A percentile compares a stretch with the other conserved stretches of the same genome.
These are phyloP conservation scores for Penicillium sumatraense DNA, from an alignment of 2,329 filamentous ascomycete genomes.

Conservation along the genomic window DNA sequence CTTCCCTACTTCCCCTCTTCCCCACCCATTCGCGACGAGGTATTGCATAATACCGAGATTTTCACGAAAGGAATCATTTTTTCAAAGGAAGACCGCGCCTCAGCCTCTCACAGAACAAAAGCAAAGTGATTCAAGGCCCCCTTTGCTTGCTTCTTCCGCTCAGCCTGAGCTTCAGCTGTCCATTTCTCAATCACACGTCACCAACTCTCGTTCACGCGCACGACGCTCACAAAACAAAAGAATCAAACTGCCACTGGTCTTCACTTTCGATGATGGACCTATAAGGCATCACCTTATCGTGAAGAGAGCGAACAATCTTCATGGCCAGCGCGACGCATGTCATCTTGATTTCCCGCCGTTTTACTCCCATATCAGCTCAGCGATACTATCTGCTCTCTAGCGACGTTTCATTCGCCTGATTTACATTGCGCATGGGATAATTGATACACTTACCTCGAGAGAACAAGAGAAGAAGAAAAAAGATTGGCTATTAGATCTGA, in stretches of 20 bases:
- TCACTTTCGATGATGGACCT: constrained; percentile 22
- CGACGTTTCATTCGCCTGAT: not conserved
- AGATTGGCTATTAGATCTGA: not conserved
- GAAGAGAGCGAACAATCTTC: constrained; percentile 19
- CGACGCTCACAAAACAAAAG: not conserved
- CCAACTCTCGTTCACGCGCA: no score
- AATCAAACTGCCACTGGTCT: not conserved
- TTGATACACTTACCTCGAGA: not conserved
- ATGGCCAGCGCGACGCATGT: constrained; percentile 23
- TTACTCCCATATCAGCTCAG: constrained; percentile 1
- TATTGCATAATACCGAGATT: no score
- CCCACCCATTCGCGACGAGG: not conserved
- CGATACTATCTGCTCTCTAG: not conserved
- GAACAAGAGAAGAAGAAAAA: no score
- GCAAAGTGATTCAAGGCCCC: no score
- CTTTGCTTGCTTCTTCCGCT: no score
- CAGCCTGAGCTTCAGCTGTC: no score
- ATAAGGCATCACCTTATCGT: constrained; percentile 15
- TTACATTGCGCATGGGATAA: constrained; percentile 1
- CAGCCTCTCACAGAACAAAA: no score
- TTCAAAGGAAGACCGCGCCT: no score
- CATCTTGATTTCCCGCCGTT: constrained; percentile 10
- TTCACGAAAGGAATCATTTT: no score
- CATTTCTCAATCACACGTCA: not conserved
- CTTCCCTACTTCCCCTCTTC: not conserved